Percentiles rank a stretch among this genome's conserved stretches.
Conservation (phyloP, 805 yeast genomes). For the Saccharomycopsis sp. region DNA sequence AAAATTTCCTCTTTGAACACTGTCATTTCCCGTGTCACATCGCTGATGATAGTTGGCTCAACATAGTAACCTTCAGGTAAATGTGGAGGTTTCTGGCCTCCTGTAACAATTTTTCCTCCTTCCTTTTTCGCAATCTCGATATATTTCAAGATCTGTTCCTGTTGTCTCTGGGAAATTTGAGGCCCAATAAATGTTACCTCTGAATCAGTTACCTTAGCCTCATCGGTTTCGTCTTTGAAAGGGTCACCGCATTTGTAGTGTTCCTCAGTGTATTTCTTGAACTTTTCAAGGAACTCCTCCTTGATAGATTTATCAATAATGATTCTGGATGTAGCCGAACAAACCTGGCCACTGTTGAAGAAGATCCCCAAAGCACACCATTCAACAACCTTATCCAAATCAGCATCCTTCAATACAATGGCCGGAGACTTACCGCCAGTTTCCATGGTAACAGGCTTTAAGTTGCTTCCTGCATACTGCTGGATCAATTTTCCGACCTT, state of each 20-base stretch:
- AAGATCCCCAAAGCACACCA: slow-evolving; percentile 52
- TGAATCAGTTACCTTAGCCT: slow-evolving; percentile 32
- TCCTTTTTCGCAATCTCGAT: slow-evolving; percentile 42
- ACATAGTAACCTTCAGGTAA: slow-evolving; percentile 33
- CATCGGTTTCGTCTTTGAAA: slow-evolving; percentile 33
- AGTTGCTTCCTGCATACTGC: slow-evolving; percentile 35
- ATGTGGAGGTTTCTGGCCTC: slow-evolving; percentile 33
- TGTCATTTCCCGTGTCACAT: slow-evolving; percentile 35
- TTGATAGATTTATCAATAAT: slow-evolving; percentile 50
- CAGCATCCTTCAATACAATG: slow-evolving; percentile 42
- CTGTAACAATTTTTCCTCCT: slow-evolving; percentile 46
- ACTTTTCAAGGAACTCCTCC: slow-evolving; percentile 41
- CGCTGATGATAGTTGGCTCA: slow-evolving; percentile 44
- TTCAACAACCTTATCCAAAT: slow-evolving; percentile 40
- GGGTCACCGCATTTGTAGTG: slow-evolving; percentile 42
- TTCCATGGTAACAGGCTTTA: slow-evolving; percentile 44
- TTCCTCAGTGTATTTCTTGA: slow-evolving; percentile 30
- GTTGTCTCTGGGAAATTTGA: slow-evolving; percentile 45
- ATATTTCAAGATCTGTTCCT: slow-evolving; percentile 38
- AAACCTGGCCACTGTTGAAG: slow-evolving; percentile 57
- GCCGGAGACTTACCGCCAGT: slow-evolving; percentile 50
- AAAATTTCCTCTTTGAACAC: slow-evolving; percentile 44
- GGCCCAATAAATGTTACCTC: slow-evolving; percentile 47
- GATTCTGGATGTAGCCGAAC: slow-evolving; percentile 57
- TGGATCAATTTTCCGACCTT: slow-evolving; percentile 41